Base-by-base conservation (phyloP, 352 stramenopile genomes). In the Globisporangium nunn region DNA sequence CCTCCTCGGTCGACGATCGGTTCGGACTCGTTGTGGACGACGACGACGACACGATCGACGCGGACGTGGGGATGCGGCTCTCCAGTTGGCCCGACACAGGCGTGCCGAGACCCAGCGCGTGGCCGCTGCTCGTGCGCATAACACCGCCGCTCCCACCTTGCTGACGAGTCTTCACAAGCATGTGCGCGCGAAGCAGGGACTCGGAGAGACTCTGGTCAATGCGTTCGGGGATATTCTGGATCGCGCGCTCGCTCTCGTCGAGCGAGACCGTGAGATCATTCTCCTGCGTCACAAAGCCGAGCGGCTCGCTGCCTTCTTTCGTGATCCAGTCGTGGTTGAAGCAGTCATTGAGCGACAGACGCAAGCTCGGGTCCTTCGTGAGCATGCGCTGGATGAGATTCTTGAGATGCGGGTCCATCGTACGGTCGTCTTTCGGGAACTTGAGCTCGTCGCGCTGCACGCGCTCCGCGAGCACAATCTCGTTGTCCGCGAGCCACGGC, bases 311-410 rank as follows among this genome's bases (percentile, higher is more conserved):
- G 15, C 90, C 90, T 69, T 97, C 90, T n/a, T 95, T 91, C 8
- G 90, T 97, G 54, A 90, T 85, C 90, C 90, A 97, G 53, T 97
- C 90, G 63, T 97, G 90, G 17, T 73, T 82, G 61, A 96, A 96
- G 46, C 88, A 88, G 17, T 94, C 82, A 17, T 74, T 76, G 6
- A 97, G 56, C 15, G 78, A 75, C 50, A 93, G 89, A 17, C 90
- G 78, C n/a, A 88, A 62, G 1, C 74, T 71, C 29, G 87, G 87
- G 54, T 96, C 81, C 52, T 96, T 96, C 0, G 85, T 93, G 10
- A 97, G 73, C 86, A 97, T 95, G n/a, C 81, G 82, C 56, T 91
- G 75, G 29, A 97, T 62, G 29, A 97, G 62, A 49, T 97, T 93
- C 71, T 94, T 95, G 53, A 97, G 58, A 59, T 97, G 86, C 23